Evolutionary conservation across 2,329 filamentous ascomycete species (phyloP).

Genomic region (Aspergillus bombycis): DNA sequence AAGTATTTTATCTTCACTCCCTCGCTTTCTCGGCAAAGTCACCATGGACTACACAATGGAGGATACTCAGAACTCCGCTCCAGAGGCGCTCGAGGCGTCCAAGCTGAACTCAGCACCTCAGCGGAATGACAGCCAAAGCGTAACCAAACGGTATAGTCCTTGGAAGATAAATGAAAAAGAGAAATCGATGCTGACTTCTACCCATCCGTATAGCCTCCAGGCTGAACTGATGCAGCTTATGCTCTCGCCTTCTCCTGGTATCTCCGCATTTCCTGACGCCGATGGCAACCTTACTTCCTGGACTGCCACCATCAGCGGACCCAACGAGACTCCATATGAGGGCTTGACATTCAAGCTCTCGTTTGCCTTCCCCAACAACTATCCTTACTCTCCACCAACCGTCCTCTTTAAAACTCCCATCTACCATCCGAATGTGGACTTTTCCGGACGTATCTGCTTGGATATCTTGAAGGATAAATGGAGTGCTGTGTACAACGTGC

Average conservation of each 20-base stretch:
- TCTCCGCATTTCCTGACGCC: slow-evolving; percentile 90
- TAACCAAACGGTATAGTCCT: slow-evolving; percentile 72
- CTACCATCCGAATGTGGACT: slow-evolving; percentile 98
- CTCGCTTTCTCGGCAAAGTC: slow-evolving; percentile 12
- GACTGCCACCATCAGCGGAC: slow-evolving; percentile 92
- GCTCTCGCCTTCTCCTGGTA: slow-evolving; percentile 88
- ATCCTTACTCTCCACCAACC: slow-evolving; percentile 86
- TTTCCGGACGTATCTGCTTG: slow-evolving; percentile 92
- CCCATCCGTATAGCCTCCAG: slow-evolving; percentile 68
- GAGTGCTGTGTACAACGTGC: slow-evolving; percentile 96
- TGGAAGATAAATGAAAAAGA: too few relatives aligned
- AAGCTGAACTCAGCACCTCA: slow-evolving; percentile 62
- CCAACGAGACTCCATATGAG: slow-evolving; percentile 87
- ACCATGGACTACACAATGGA: slow-evolving; percentile 61
- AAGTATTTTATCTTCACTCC: slow-evolving; percentile 1
- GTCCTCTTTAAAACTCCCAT: slow-evolving; percentile 98
- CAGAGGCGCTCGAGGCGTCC: slow-evolving; percentile 62
- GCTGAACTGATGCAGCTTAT: slow-evolving; percentile 98
- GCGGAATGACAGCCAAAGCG: slow-evolving; percentile 70
- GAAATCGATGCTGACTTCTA: neutral
- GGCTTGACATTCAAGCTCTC: slow-evolving; percentile 87
- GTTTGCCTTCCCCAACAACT: slow-evolving; percentile 88
- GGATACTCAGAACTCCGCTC: slow-evolving; percentile 69
- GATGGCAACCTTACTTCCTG: slow-evolving; percentile 90
- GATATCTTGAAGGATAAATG: slow-evolving; percentile 99